These are phyloP conservation scores for Halteria grandinella DNA, from an alignment of 73 alveolate genomes.

Conservation along the genomic window DNA sequence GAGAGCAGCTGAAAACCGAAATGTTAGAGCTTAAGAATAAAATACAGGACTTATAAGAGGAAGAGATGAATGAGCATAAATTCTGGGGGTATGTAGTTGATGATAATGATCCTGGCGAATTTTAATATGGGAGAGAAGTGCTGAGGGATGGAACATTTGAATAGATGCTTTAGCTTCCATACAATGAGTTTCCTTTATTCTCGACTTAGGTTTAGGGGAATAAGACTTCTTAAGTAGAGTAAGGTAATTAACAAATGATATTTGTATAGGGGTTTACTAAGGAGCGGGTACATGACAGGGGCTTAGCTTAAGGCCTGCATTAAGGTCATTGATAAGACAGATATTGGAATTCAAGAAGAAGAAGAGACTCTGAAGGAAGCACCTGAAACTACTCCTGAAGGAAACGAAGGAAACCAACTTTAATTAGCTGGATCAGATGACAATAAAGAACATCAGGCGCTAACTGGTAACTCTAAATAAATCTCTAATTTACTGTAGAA, in stretches of 20 bases:
- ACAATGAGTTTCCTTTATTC: constrained; percentile 56
- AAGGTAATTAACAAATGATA: neutral
- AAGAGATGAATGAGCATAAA: constrained; percentile 72
- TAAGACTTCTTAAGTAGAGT: constrained; percentile 44
- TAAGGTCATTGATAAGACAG: constrained; percentile 3
- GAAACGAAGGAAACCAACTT: neutral
- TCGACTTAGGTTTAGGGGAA: constrained; percentile 26
- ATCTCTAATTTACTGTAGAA: constrained; percentile 8
- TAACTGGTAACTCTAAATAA: neutral
- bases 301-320: constrained; percentile 46
- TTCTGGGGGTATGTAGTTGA: constrained; percentile 74
- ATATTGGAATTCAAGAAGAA: neutral
- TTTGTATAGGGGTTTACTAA: constrained; percentile 51
- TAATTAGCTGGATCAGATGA: neutral
- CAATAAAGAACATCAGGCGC: neutral
- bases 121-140: constrained; percentile 86
- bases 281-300: constrained; percentile 53
- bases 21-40: constrained; percentile 2
- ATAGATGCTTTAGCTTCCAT: constrained; percentile 62
- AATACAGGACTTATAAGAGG: constrained; percentile 70
- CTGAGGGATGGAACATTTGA: constrained; percentile 80
- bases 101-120: constrained; percentile 71
- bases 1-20: constrained; percentile 16
- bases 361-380: neutral
- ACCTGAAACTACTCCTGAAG: neutral